These are phyloP conservation scores for Alternaria infectoria DNA, from an alignment of 2,329 filamentous ascomycete species.

Conservation along the genomic window DNA sequence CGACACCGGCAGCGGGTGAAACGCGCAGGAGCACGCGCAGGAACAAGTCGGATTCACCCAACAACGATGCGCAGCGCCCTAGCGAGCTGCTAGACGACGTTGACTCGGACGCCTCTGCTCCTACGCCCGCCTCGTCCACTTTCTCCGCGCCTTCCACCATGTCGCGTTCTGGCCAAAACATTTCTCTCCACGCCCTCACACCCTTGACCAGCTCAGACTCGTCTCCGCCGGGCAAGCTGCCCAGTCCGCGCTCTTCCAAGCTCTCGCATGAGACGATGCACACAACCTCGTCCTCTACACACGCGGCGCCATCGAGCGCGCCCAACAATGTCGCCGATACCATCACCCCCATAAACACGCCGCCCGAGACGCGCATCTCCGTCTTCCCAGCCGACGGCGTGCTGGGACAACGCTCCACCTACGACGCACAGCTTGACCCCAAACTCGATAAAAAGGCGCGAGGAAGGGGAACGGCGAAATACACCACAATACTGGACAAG, in stretches of 20 bases:
- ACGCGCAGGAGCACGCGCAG: constrained; percentile 20
- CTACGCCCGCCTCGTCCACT: constrained; percentile 68
- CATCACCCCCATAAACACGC: constrained; percentile 53
- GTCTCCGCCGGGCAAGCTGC: constrained; percentile 64
- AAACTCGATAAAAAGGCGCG: constrained; percentile 60
- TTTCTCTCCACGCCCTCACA: constrained; percentile 63
- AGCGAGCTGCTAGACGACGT: constrained; percentile 74
- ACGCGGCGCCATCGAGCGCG: constrained; percentile 41
- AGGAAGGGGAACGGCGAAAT: constrained; percentile 55
- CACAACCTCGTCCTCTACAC: constrained; percentile 39
- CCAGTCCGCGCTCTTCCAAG: constrained; percentile 59
- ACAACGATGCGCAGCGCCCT: constrained; percentile 40
- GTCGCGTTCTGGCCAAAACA: constrained; percentile 62
- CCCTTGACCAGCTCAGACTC: constrained; percentile 71
- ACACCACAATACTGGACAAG: constrained; percentile 58
- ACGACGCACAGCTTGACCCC: constrained; percentile 68
- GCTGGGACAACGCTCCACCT: constrained; percentile 65
- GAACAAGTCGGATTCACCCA: constrained; percentile 27
- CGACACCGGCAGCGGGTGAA: constrained; percentile 19
- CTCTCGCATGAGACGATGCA: constrained; percentile 46
- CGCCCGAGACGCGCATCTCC: constrained; percentile 53
- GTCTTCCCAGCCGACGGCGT: constrained; percentile 60
- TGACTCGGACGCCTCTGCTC: constrained; percentile 71
- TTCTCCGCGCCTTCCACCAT: constrained; percentile 66
- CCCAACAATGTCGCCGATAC: constrained; percentile 54